A percentile compares a stretch with the other conserved stretches of the same genome.
These are phyloP conservation scores for Eurotiales sp. DNA, from an alignment of 2,329 filamentous ascomycete genomes.

Conservation along the genomic window DNA sequence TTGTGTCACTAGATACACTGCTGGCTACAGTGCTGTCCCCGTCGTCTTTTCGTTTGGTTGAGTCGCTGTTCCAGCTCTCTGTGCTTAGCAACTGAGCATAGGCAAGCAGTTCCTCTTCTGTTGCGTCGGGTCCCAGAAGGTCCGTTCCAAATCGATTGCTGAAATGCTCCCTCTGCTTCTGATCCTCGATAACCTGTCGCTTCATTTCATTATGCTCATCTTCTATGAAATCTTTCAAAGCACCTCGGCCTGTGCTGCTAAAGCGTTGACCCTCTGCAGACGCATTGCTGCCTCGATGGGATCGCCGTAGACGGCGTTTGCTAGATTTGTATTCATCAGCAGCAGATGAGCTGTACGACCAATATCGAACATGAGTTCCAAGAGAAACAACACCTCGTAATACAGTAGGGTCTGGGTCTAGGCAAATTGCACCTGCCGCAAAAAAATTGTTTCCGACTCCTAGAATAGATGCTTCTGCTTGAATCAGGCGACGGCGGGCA, in stretches of 20 bases:
- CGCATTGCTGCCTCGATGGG: constrained; percentile 60
- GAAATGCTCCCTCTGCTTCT: constrained; percentile 66
- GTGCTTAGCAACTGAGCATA: constrained; percentile 62
- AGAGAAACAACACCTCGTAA: constrained; percentile 84
- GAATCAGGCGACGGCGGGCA: constrained; percentile 69
- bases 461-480: constrained; percentile 63
- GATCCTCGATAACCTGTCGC: constrained; percentile 63
- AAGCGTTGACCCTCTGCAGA: constrained; percentile 53
- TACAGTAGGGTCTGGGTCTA: constrained; percentile 83
- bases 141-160: constrained; percentile 81
- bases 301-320: constrained; percentile 73
- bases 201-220: constrained; percentile 81
- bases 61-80: constrained; percentile 52
- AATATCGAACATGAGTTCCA: constrained; percentile 83
- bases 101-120: constrained; percentile 60
- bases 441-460: constrained; percentile 72
- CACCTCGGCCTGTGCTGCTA: constrained; percentile 61
- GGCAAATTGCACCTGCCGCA: constrained; percentile 74
- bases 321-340: constrained; percentile 69
- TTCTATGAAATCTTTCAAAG: constrained; percentile 76
- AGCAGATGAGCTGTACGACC: constrained; percentile 82
- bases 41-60: constrained; percentile 43
- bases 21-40: constrained; percentile 36
- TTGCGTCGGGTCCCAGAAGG: constrained; percentile 55
- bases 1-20: constrained; percentile 35